Base-by-base conservation (phyloP, 192 early-diverging fungal species). In the Linnemannia schmuckeri region DNA sequence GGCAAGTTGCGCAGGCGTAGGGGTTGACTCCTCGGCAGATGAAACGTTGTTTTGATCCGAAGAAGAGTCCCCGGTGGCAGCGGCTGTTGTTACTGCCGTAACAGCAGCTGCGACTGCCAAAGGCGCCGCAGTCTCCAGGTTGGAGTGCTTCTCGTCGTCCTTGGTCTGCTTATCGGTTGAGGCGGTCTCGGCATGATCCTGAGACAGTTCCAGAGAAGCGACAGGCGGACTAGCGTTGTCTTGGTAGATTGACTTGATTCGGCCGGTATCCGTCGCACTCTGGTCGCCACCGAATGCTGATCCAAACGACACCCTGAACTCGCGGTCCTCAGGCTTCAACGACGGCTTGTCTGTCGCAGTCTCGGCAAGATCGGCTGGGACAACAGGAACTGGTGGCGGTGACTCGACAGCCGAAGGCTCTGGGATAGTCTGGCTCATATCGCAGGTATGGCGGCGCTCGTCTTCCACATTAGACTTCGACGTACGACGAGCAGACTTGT, bases 381-480 rank as follows among this genome's bases (percentile, higher is more conserved):
- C 41, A 24, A n/a, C 22, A n/a, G 72, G 41, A 27, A 55, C 22
- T n/a, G 72, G n/a, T 41, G 66, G 61, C 2, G 30, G 61, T 17
- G n/a, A 27, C 13, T 66, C 30, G 61, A 30, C 27, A 33, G 7
- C 27, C 41, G 40, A 9, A 3, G 77, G 13, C 13, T 73, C 84
- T 6, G 41, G 2, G 15, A 87, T 35, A 18, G 66, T 63, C 44
- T 81, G 80, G 22, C 79, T 87, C 79, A 85, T 52, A 30, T 86
- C 83, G 27, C 83, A 86, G 12, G 83, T 86, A 37, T 81, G 83
- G 37, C 83, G 83, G 55, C 83, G 83, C 46, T 81, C 83, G 1
- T 81, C 83, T 10, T 86, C 80, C 24, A 46, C 40, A 74, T 66
- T 66, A 18, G 41, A 42, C 22, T 49, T 52, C 18, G 70, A 61